Evolutionary conservation across 1,284 basidiomycete species (phyloP), one percentile per base, ranked within the genome.

Genomic region (Leccinum griseonigrum): DNA sequence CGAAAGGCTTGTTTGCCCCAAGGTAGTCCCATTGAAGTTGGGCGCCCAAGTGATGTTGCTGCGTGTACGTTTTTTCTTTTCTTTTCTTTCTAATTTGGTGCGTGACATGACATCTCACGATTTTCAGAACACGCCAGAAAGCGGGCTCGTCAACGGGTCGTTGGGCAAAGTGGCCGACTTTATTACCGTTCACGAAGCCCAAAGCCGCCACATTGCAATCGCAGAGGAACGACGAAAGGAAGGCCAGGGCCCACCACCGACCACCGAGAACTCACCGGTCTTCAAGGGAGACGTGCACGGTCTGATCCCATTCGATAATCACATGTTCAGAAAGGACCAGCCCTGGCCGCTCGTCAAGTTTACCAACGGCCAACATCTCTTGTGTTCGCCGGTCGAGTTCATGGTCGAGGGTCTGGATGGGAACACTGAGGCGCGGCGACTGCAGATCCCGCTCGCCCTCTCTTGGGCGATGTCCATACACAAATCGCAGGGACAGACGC

Each of bases 401-500:
- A 81, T 79, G 0, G 76, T 86, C 9, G 77, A 83, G 58, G 84
- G 83, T 63, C 76, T 82, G 1, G 71, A 77, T 18, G 85, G 84
- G 4, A 72, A 71, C 8, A 67, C 80, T 56, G 85, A 86, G 68
- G 86, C 85, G 13, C 73, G 71, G 18, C 78, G 86, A 48, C 13
- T 68, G 26, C 78, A 93, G 80, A 75, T 92, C 2, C 91, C 91
- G 3, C 78, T 94, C 18, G 92, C 92, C 50, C 79, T 93, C 4
- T 86, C 91, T 0, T 93, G 90, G 88, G 90, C 92, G 3, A 79
- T 92, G 73, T 91, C 90, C 58, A 89, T 95, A 40, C 94, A 95
- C 74, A 95, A 96, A 74, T 87, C 88, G 1, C 93, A 94, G 73
- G 92, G 92, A 0, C 92, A 94, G 74, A 94, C 90, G 0, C 75